Conservation (phyloP, 1,284 basidiomycete genomes). For the Pseudozyma sp. region DNA sequence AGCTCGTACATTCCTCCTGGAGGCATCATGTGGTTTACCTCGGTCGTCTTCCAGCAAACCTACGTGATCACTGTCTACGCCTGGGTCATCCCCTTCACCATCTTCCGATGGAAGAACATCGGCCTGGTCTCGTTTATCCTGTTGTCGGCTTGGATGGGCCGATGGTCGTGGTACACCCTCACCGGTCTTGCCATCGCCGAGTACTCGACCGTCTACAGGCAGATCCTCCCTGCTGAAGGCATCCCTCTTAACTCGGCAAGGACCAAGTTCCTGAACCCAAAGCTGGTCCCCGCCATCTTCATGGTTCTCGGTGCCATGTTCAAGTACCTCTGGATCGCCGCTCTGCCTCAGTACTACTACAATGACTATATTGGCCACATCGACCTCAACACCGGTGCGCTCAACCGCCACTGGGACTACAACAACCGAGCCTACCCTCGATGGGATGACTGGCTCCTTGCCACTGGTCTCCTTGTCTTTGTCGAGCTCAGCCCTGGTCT, state of each 20-base stretch:
- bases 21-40: slow-evolving; percentile 56
- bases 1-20: slow-evolving; percentile 49
- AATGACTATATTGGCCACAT: slow-evolving; percentile 54
- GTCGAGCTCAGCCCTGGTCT: slow-evolving; percentile 47
- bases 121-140: slow-evolving; percentile 41
- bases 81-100: slow-evolving; percentile 53
- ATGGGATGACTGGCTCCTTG: slow-evolving; percentile 58
- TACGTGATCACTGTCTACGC: slow-evolving; percentile 56
- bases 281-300: slow-evolving; percentile 42
- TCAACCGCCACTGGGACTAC: slow-evolving; percentile 47
- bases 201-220: slow-evolving; percentile 45
- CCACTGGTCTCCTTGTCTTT: slow-evolving; percentile 48
- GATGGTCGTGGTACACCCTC: slow-evolving; percentile 60
- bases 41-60: slow-evolving; percentile 57
- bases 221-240: slow-evolving; percentile 35
- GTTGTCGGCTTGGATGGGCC: slow-evolving; percentile 54
- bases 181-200: slow-evolving; percentile 59
- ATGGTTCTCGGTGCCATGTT: slow-evolving; percentile 47
- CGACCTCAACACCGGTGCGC: slow-evolving; percentile 47
- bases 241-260: slow-evolving; percentile 34
- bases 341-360: slow-evolving; percentile 29
- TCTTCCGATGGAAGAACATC: slow-evolving; percentile 52
- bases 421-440: slow-evolving; percentile 51
- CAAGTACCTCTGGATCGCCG: slow-evolving; percentile 58
- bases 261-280: slow-evolving; percentile 46